Evolutionary conservation across 345 rosid genomes (phyloP).

Genomic region (Carallia brachiata): DNA sequence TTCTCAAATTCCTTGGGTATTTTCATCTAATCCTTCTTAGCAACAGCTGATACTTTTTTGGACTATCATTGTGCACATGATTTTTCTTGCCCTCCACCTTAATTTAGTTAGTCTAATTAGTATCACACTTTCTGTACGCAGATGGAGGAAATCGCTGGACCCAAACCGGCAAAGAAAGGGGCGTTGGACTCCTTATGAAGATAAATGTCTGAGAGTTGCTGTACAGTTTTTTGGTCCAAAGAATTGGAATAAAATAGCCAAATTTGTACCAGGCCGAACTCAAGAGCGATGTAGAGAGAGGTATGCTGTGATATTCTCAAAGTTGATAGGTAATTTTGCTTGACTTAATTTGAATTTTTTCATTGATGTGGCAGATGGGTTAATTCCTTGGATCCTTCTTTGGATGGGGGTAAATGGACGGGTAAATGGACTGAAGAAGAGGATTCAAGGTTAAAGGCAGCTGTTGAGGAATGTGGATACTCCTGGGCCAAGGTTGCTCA

Average conservation of each 20-base stretch:
- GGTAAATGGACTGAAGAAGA: conserved; percentile 76
- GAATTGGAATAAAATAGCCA: conserved; percentile 78
- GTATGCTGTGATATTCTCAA: conserved; percentile 25
- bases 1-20: no score
- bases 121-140: conserved; percentile 20
- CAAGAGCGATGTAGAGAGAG: conserved; percentile 82
- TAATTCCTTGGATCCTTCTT: conserved; percentile 71
- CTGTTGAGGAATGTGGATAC: conserved; percentile 56
- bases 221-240: conserved; percentile 74
- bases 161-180: conserved; percentile 57
- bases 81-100: no score
- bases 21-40: no score
- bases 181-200: conserved; percentile 64
- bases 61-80: no score
- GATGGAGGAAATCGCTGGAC: conserved; percentile 78
- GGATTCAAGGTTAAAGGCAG: conserved; percentile 62
- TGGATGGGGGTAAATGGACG: conserved; percentile 63
- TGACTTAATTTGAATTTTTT: conserved; percentile 11
- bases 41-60: no score
- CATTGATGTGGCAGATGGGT: conserved; percentile 57
- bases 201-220: conserved; percentile 70
- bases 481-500: conserved; percentile 81
- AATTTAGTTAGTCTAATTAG: neutral
- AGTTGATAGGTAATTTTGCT: conserved; percentile 8
- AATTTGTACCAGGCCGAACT: conserved; percentile 82